Evolutionary conservation across 306 rosid genomes (phyloP).

Genomic region (Cercis canadensis): DNA sequence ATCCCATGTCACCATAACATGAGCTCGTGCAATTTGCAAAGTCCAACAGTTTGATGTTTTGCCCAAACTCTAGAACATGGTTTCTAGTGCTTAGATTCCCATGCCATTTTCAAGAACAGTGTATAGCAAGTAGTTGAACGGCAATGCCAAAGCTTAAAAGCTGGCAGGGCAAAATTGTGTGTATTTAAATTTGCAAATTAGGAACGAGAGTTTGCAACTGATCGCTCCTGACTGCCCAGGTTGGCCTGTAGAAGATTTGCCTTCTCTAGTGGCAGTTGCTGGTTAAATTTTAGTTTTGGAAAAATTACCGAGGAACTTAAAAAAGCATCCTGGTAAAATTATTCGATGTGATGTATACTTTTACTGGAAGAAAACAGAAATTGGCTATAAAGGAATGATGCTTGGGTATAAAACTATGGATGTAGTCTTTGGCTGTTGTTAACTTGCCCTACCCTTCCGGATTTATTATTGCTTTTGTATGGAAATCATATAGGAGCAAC

Average conservation of each 20-base stretch:
- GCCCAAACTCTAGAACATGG: slow-evolving; percentile 11
- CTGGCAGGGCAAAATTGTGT: slow-evolving; percentile 51
- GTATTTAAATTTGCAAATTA: slow-evolving; percentile 64
- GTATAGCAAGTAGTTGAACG: slow-evolving; percentile 75
- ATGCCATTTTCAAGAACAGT: slow-evolving; percentile 58
- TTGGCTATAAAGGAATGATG: slow-evolving; percentile 39
- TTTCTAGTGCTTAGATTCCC: slow-evolving; percentile 51
- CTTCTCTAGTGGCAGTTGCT: slow-evolving; percentile 99
- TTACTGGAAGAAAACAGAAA: slow-evolving; percentile 40
- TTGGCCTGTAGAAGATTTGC: slow-evolving; percentile 81
- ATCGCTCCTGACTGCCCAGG: slow-evolving; percentile 99
- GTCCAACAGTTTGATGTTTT: slow-evolving; percentile 33
- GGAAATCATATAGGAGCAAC: neutral
- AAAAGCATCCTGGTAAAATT: slow-evolving; percentile 52
- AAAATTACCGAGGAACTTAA: slow-evolving; percentile 54
- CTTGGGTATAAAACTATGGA: slow-evolving; percentile 35
- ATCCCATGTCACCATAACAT: slow-evolving; percentile 85
- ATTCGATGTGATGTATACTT: slow-evolving; percentile 51
- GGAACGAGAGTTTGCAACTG: slow-evolving; percentile 64
- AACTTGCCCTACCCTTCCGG: slow-evolving; percentile 7
- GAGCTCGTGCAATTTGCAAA: slow-evolving; percentile 36
- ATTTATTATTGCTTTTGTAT: slow-evolving; percentile 22
- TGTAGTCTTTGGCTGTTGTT: slow-evolving; percentile 17
- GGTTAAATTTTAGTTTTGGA: slow-evolving; percentile 62
- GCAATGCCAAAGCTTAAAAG: slow-evolving; percentile 47